Evolutionary conservation across 1,139 yeast genomes (phyloP).

Genomic region (Yarrowia galli): DNA sequence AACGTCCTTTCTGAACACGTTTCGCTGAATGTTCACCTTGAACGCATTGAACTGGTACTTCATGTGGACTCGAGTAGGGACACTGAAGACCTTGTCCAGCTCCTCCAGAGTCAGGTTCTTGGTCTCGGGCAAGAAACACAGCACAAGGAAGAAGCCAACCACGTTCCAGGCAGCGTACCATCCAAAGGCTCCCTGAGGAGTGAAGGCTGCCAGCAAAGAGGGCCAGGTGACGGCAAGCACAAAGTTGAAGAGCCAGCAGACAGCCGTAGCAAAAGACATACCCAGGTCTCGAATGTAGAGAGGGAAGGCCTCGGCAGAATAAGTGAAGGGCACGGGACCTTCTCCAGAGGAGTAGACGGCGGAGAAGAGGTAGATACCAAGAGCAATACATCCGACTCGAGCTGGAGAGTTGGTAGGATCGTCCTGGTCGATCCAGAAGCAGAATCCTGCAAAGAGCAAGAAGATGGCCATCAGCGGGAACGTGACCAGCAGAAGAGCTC

Average conservation of each 20-base stretch:
- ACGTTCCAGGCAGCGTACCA: slow-evolving; percentile 90
- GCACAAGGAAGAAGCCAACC: slow-evolving; percentile 61
- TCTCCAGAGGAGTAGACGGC: slow-evolving; percentile 83
- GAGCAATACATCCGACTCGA: slow-evolving; percentile 67
- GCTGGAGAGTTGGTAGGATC: slow-evolving; percentile 52
- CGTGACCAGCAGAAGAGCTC: slow-evolving; percentile 70
- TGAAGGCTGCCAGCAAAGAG: slow-evolving; percentile 66
- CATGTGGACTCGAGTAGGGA: slow-evolving; percentile 50
- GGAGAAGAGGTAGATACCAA: slow-evolving; percentile 77
- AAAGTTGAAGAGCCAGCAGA: slow-evolving; percentile 87
- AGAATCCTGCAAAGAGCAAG: slow-evolving; percentile 75
- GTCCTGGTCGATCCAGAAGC: slow-evolving; percentile 67
- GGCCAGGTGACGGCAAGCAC: slow-evolving; percentile 87
- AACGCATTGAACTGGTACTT: slow-evolving; percentile 48
- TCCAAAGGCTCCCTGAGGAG: slow-evolving; percentile 85
- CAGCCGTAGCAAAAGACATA: slow-evolving; percentile 84
- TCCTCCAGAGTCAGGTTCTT: slow-evolving; percentile 61
- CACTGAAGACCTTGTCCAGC: slow-evolving; percentile 57
- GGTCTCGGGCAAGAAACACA: slow-evolving; percentile 67
- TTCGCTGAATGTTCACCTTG: slow-evolving; percentile 1
- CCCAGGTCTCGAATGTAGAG: slow-evolving; percentile 85
- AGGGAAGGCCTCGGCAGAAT: slow-evolving; percentile 88
- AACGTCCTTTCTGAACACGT: slow-evolving; percentile 11
- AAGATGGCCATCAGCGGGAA: slow-evolving; percentile 78
- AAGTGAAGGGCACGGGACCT: slow-evolving; percentile 91